These are phyloP conservation scores for Phytophthora chlamydospora DNA, from an alignment of 352 stramenopile species.

Conservation along the genomic window DNA sequence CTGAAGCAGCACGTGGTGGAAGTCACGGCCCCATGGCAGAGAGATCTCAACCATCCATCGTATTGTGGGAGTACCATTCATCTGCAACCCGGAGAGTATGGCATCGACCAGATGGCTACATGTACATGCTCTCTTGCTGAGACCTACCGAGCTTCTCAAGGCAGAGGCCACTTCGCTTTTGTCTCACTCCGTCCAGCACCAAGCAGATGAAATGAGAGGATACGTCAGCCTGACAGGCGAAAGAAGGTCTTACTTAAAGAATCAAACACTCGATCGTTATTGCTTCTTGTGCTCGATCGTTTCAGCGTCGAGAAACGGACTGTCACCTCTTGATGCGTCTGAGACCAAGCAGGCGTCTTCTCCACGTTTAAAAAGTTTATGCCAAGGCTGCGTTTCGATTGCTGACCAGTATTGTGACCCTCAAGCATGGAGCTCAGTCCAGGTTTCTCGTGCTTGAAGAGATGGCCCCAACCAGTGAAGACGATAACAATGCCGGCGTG, in stretches of 20 bases:
- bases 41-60: conserved; percentile 10
- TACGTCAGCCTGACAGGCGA: background rate
- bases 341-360: background rate
- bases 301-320: background rate
- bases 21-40: conserved; percentile 20
- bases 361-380: background rate
- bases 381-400: background rate
- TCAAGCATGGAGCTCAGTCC: background rate
- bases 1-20: conserved; percentile 23
- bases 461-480: background rate
- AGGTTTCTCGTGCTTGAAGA: background rate
- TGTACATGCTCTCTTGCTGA: too few species aligned
- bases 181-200: conserved; percentile 1
- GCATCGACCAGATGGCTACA: conserved; percentile 4
- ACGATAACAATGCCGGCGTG: background rate
- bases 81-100: background rate
- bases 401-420: conserved; percentile 1
- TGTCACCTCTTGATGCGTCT: too few species aligned
- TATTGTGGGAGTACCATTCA: conserved; percentile 1
- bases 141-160: background rate
- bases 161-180: conserved; percentile 5
- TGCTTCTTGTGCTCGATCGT: too few species aligned
- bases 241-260: too few species aligned
- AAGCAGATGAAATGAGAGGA: background rate
- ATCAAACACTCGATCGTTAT: too few species aligned